Evolutionary conservation across 768 basidiomycete species (phyloP).

Genomic region (Galerina marginata): DNA sequence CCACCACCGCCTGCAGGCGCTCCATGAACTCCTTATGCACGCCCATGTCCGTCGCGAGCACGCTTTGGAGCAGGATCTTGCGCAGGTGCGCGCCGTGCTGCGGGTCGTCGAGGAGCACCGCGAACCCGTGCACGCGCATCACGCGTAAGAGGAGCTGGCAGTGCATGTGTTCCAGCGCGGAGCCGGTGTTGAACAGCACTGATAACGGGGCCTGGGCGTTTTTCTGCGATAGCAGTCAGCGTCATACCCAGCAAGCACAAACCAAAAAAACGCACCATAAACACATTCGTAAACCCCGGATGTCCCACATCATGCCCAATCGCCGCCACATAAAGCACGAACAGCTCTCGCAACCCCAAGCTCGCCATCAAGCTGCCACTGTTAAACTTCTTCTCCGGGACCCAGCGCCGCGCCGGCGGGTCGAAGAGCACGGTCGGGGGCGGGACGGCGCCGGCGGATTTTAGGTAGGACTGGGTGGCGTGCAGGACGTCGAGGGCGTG

Average conservation of each 20-base stretch:
- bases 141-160: constrained; percentile 79
- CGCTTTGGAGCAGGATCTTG: constrained; percentile 77
- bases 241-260: constrained; percentile 10
- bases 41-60: constrained; percentile 95
- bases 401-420: constrained; percentile 52
- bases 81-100: constrained; percentile 56
- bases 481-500: constrained; percentile 98
- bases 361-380: constrained; percentile 45
- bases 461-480: constrained; percentile 86
- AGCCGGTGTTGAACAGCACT: constrained; percentile 85
- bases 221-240: constrained; percentile 57
- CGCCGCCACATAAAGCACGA: constrained; percentile 87
- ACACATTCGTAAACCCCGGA: constrained; percentile 91
- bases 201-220: constrained; percentile 92
- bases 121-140: constrained; percentile 82
- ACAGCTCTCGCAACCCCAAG: constrained; percentile 73
- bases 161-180: constrained; percentile 93
- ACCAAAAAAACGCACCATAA: constrained; percentile 71
- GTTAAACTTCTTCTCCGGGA: constrained; percentile 39
- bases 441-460: constrained; percentile 80
- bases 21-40: constrained; percentile 87
- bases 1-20: constrained; percentile 57
- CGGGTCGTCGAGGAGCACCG: constrained; percentile 65
- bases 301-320: constrained; percentile 99
- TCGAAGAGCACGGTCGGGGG: constrained; percentile 69